Evolutionary conservation across 2,329 filamentous ascomycete species (phyloP).

Genomic region (Aspergillus nomiae): DNA sequence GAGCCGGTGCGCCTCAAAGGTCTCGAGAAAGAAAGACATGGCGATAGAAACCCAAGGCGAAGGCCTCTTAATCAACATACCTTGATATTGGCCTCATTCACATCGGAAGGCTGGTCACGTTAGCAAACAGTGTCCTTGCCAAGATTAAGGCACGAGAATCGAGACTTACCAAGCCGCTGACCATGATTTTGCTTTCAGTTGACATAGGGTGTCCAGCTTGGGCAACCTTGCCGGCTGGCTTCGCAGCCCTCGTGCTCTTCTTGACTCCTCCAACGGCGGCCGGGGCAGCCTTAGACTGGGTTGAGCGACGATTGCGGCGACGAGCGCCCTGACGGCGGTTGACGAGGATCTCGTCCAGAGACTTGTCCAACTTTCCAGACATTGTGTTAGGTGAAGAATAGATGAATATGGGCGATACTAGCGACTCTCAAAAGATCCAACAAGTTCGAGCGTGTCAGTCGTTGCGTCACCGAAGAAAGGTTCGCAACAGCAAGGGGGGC

Average conservation of each 20-base stretch:
- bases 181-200: conserved; percentile 93
- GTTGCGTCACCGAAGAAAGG: conserved; percentile 10
- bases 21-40: conserved; percentile 51
- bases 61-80: conserved; percentile 95
- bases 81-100: conserved; percentile 97
- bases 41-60: conserved; percentile 72
- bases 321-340: conserved; percentile 63
- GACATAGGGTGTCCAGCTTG: conserved; percentile 65
- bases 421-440: conserved; percentile 7
- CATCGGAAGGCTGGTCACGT: conserved; percentile 77
- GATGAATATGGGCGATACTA: conserved; percentile 5
- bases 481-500: conserved; percentile 11
- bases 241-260: conserved; percentile 65
- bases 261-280: conserved; percentile 77
- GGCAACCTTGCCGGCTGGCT: conserved; percentile 51
- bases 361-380: conserved; percentile 95
- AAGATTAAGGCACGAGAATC: not conserved
- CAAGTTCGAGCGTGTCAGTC: conserved; percentile 14
- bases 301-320: conserved; percentile 48
- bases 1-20: conserved; percentile 41
- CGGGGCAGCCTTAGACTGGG: conserved; percentile 38
- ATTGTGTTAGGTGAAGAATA: conserved; percentile 54
- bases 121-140: conserved; percentile 38
- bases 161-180: conserved; percentile 92
- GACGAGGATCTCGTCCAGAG: conserved; percentile 95